Base-by-base conservation (phyloP, 805 yeast species). In the Saturnispora quitensis region DNA sequence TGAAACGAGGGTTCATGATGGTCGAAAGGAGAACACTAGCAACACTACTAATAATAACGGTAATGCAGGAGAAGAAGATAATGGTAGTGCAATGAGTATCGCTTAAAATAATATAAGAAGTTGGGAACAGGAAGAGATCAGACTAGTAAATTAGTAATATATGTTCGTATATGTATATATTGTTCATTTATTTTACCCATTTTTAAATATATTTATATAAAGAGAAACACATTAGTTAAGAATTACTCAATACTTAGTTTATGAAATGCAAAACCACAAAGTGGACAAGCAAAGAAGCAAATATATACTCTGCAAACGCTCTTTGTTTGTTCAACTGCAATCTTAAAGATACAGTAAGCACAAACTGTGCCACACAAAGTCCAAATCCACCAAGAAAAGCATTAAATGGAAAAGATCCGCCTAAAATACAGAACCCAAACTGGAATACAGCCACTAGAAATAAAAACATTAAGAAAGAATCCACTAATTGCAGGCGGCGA, bases 401-500 rank as follows among this genome's bases (percentile, higher is more conserved):
- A 69, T 93, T 93, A 77, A 93, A 93, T 17, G 99, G 99, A 77
- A 85, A 93, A 60, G 80, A 88, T 36, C 97, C 96, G 45, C 89
- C 80, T 13, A 89, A 55, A 42, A 83, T 59, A 58, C 86, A 86
- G 67, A 89, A 91, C 4, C 74, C 70, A 63, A 89, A 89, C 69
- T 93, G 98, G 28, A 86, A 67, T 1, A 77, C 69, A 1, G 96
- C 99, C 54, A 88, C 72, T 0, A 73, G 68, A 17, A 91, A 90
- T 53, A 91, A 69, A 58, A 86, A 89, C 25, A 67, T 78, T 62
- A 91, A 74, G 63, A 90, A 93, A 13, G 75, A 59, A 66, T 93
- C 98, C 58, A 91, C 84, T 48, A 89, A 72, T 66, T 80, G 76
- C 52, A 83, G 67, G 53, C 80, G 71, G 36, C 67, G 70, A 58